Conservation (phyloP, 2,329 filamentous ascomycete genomes). For the Sarocladiaceae sp. region DNA sequence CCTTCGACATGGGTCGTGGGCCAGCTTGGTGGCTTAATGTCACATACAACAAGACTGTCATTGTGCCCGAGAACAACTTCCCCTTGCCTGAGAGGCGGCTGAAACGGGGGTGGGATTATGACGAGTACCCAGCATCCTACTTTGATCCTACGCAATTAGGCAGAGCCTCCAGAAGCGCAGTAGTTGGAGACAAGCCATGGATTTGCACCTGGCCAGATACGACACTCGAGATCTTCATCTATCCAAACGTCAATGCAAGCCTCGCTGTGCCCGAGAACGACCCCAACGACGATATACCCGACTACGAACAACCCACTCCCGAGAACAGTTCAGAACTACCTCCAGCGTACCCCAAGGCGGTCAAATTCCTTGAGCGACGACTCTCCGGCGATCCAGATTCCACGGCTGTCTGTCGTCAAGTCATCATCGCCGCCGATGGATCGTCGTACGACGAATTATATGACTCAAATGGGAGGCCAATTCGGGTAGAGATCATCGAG, state of each 20-base stretch:
- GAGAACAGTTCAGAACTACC: not conserved
- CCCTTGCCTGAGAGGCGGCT: constrained; percentile 16
- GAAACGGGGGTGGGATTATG: constrained; percentile 23
- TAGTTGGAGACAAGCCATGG: constrained; percentile 51
- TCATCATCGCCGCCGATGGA: constrained; percentile 37
- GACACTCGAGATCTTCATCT: constrained; percentile 53
- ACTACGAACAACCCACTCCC: constrained; percentile 10
- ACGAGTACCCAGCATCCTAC: constrained; percentile 13
- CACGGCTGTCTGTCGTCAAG: constrained; percentile 43
- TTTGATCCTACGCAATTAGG: constrained; percentile 22
- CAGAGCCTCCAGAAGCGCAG: constrained; percentile 22
- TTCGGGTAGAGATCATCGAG: constrained; percentile 2
- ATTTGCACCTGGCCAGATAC: constrained; percentile 56
- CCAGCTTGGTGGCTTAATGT: constrained; percentile 52
- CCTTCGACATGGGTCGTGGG: constrained; percentile 41
- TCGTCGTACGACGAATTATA: not conserved
- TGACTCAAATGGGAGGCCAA: not conserved
- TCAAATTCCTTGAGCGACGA: constrained; percentile 54
- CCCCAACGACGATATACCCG: not conserved
- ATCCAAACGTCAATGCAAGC: constrained; percentile 47
- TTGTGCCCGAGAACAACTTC: constrained; percentile 41
- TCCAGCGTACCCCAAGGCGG: constrained; percentile 43
- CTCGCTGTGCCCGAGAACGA: constrained; percentile 13
- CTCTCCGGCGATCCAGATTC: constrained; percentile 24
- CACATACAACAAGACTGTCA: constrained; percentile 52